Percentiles rank a stretch among this genome's conserved stretches.
Conservation (phyloP, 164 flowering plant genomes). For the Buxus sempervirens region DNA sequence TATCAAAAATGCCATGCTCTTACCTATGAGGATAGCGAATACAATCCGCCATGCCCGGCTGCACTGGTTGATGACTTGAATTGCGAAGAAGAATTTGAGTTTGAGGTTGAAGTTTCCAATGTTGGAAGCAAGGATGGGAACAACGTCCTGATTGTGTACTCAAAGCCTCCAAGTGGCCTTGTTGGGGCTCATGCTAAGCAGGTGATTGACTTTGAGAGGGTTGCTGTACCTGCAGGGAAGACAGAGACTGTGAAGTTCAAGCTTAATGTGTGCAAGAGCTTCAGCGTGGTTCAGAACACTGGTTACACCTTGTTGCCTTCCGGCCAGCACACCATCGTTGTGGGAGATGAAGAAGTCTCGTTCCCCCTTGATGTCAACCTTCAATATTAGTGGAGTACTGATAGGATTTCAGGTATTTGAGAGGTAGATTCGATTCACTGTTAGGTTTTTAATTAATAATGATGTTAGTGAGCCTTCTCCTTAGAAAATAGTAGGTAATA, state of each 20-base stretch:
- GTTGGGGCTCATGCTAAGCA: slow-evolving; percentile 3
- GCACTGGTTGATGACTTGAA: background rate
- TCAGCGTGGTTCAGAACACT: slow-evolving; percentile 9
- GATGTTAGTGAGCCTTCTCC: too few relatives aligned
- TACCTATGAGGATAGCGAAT: background rate
- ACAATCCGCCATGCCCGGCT: background rate
- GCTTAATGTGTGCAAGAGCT: slow-evolving; percentile 21
- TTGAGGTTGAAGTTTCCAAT: slow-evolving; percentile 16
- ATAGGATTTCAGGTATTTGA: background rate
- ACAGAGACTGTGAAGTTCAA: slow-evolving; percentile 9
- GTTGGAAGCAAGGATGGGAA: slow-evolving; percentile 7
- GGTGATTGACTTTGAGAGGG: background rate
- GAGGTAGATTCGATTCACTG: too few relatives aligned
- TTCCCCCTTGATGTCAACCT: slow-evolving; percentile 13
- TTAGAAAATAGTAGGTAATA: too few relatives aligned
- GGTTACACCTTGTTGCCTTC: slow-evolving; percentile 17
- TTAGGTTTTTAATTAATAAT: too few relatives aligned
- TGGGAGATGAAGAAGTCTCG: slow-evolving; percentile 12
- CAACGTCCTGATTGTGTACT: slow-evolving; percentile 3
- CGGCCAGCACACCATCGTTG: slow-evolving; percentile 19
- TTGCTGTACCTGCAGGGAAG: background rate
- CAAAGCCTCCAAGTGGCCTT: slow-evolving; percentile 14
- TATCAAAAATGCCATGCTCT: slow-evolving; percentile 16
- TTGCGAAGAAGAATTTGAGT: background rate
- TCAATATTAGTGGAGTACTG: background rate